phyloP scores from a whole-genome alignment of 371 early-diverging fungal species.

The Mucor saturninus region DNA sequence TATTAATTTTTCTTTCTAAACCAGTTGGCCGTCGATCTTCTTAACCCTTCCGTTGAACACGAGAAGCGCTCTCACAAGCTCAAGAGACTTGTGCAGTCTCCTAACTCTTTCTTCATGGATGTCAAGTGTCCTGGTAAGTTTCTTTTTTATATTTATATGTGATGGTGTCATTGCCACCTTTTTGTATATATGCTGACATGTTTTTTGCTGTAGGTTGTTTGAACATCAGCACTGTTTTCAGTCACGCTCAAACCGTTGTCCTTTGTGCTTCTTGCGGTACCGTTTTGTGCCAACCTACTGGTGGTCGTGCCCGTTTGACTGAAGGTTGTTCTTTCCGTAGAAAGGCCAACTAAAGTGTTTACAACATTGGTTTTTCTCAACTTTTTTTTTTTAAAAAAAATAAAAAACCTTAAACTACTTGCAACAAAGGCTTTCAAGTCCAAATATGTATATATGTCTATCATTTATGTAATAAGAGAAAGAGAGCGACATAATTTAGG shows the following conservation, averaged over 20 bases:
- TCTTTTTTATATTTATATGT: neutral
- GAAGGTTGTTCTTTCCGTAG: conserved; percentile 75
- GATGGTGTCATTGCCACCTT: neutral
- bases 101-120: conserved; percentile 99
- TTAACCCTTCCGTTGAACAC: conserved; percentile 95
- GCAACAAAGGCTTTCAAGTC: conserved; percentile 11
- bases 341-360: conserved; percentile 51
- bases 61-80: conserved; percentile 98
- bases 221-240: conserved; percentile 97
- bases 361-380: neutral
- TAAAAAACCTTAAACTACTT: conserved; percentile 11
- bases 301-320: conserved; percentile 97
- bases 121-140: conserved; percentile 96
- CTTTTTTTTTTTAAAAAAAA: neutral
- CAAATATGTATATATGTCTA: neutral
- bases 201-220: conserved; percentile 77
- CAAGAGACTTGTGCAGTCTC: conserved; percentile 98
- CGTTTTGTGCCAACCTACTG: conserved; percentile 98
- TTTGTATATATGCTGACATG: neutral
- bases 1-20: neutral
- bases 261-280: conserved; percentile 95
- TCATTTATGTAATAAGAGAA: no score
- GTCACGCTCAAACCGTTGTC: conserved; percentile 99
- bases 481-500: no score
- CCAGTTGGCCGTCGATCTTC: conserved; percentile 98